These are phyloP conservation scores for Candida sojae DNA, from an alignment of 1,139 yeast species.

Conservation along the genomic window DNA sequence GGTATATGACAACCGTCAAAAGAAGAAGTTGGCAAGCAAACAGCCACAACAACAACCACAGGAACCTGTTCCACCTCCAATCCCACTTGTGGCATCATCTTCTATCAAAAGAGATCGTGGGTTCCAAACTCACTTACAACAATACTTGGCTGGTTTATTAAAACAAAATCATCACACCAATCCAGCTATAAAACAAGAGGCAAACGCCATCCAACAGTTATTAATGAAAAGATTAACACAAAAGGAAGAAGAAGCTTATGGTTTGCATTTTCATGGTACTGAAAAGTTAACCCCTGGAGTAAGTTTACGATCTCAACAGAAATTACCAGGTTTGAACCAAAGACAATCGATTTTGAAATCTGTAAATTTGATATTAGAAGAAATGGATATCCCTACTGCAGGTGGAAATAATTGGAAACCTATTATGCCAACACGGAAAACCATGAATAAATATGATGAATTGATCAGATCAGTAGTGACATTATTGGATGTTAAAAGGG, in stretches of 20 bases:
- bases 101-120: constrained; percentile 51
- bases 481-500: constrained; percentile 81
- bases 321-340: constrained; percentile 48
- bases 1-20: constrained; percentile 68
- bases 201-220: constrained; percentile 42
- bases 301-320: constrained; percentile 67
- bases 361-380: constrained; percentile 71
- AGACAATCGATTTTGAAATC: constrained; percentile 71
- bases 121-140: constrained; percentile 55
- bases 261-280: constrained; percentile 72
- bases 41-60: constrained; percentile 37
- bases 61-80: constrained; percentile 62
- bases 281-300: constrained; percentile 83
- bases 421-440: constrained; percentile 82
- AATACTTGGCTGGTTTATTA: constrained; percentile 38
- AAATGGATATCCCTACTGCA: constrained; percentile 70
- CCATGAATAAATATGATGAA: constrained; percentile 78
- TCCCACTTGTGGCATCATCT: constrained; percentile 58
- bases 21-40: constrained; percentile 27
- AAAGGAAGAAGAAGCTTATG: constrained; percentile 85
- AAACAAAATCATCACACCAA: constrained; percentile 36
- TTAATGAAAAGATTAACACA: constrained; percentile 61
- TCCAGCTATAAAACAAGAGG: constrained; percentile 32
- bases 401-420: constrained; percentile 65
- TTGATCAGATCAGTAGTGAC: constrained; percentile 71